phyloP scores from a whole-genome alignment of 1,139 yeast genomes.

The Hyphopichia khmerensis region DNA sequence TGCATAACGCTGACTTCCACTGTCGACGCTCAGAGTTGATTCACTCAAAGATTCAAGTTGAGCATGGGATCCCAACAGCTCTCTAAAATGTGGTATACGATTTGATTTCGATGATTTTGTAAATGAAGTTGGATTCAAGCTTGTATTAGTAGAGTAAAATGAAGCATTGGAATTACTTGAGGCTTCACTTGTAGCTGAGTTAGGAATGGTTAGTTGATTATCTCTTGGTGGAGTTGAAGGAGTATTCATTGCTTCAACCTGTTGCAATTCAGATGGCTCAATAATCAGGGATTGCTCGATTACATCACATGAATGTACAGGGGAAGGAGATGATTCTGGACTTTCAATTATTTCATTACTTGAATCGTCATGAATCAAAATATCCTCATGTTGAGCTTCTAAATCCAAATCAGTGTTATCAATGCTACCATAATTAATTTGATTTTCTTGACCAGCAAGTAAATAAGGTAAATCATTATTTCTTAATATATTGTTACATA shows the following conservation, averaged over 20 bases:
- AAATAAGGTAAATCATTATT: conserved; percentile 10
- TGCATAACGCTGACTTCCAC: not conserved
- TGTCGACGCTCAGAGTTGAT: conserved; percentile 17
- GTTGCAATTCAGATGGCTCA: too few species aligned
- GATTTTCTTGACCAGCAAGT: conserved; percentile 1
- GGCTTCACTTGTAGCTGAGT: not conserved
- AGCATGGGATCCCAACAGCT: not conserved
- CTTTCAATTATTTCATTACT: conserved; percentile 6
- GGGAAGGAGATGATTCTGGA: conserved; percentile 1
- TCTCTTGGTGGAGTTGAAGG: not conserved
- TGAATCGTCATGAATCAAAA: conserved; percentile 1
- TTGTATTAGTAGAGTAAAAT: not conserved
- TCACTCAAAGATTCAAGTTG: not conserved
- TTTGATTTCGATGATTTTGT: not conserved
- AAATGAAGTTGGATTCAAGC: not conserved
- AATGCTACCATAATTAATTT: conserved; percentile 1
- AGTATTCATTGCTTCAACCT: too few species aligned
- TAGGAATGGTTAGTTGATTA: not conserved
- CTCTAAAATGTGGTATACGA: not conserved
- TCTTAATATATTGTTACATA: conserved; percentile 35
- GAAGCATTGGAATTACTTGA: not conserved
- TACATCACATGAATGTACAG: conserved; percentile 1
- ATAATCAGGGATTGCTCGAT: not conserved
- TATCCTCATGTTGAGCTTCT: conserved; percentile 9
- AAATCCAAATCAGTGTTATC: conserved; percentile 16